A percentile compares a stretch with the other conserved stretches of the same genome.
Conservation (phyloP, 2,329 filamentous ascomycete species). For the Arthrobotrys megalospora region DNA sequence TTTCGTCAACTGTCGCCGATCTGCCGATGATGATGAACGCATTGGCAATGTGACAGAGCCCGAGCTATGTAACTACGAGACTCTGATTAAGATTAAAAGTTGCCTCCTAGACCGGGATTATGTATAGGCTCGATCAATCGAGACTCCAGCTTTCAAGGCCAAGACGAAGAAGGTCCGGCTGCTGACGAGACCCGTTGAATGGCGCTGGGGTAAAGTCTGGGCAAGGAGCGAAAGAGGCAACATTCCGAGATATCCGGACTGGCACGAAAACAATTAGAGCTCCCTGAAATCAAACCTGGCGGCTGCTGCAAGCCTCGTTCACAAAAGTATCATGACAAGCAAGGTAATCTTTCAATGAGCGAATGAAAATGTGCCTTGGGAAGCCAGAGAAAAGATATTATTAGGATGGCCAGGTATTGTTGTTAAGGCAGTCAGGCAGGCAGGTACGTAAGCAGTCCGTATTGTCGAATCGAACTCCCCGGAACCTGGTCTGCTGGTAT, state of each 20-base stretch:
- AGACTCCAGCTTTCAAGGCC: too few relatives aligned
- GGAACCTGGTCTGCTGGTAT: too few relatives aligned
- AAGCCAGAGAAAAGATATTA: neutral
- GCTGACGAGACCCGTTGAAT: neutral
- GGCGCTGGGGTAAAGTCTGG: neutral
- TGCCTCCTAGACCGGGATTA: too few relatives aligned
- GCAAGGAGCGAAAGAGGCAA: conserved; percentile 39
- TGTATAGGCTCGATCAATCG: too few relatives aligned
- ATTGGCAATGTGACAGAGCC: conserved; percentile 39
- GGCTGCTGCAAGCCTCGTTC: neutral
- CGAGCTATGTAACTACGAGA: neutral
- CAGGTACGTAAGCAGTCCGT: conserved; percentile 15
- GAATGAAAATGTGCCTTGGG: conserved; percentile 21
- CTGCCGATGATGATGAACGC: conserved; percentile 49
- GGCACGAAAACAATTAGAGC: conserved; percentile 13
- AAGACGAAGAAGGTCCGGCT: neutral
- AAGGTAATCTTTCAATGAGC: neutral
- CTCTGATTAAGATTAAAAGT: neutral
- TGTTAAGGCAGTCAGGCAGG: neutral
- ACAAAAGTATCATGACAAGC: neutral
- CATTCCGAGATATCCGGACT: conserved; percentile 51
- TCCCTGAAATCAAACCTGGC: neutral
- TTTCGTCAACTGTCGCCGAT: conserved; percentile 42
- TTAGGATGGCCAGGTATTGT: neutral
- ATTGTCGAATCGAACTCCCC: neutral